Evolutionary conservation across 192 early-diverging fungal genomes (phyloP).

Genomic region (Backusella liffmaniae): DNA sequence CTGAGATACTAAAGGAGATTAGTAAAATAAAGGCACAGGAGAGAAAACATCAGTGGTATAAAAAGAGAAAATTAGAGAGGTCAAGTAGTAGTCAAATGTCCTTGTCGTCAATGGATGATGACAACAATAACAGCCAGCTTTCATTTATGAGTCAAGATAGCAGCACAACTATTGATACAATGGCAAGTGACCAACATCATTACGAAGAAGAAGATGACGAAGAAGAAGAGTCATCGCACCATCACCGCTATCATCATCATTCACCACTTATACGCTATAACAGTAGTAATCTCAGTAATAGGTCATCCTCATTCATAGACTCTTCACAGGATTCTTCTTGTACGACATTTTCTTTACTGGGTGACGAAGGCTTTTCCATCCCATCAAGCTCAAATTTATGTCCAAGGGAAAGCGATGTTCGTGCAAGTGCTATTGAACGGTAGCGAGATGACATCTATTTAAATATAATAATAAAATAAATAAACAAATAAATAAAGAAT

Average conservation of each 20-base stretch:
- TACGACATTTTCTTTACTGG: neutral
- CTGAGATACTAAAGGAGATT: slow-evolving; percentile 4
- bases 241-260: neutral
- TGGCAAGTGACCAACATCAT: neutral
- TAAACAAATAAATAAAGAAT: neutral
- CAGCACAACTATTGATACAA: neutral
- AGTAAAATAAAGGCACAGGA: slow-evolving; percentile 47
- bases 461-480: neutral
- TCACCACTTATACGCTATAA: neutral
- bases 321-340: neutral
- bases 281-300: neutral
- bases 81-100: slow-evolving; percentile 11
- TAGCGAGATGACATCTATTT: neutral
- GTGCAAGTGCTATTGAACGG: neutral
- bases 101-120: neutral
- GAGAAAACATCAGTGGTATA: slow-evolving; percentile 62
- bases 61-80: slow-evolving; percentile 43
- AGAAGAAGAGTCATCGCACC: too few relatives aligned
- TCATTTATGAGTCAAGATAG: slow-evolving; percentile 1
- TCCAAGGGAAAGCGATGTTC: slow-evolving; percentile 9
- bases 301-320: neutral
- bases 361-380: neutral
- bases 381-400: slow-evolving; percentile 5
- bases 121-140: neutral
- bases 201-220: neutral